phyloP scores from a whole-genome alignment of 2,329 filamentous ascomycete species.

The Emergomyces pasteurianus region DNA sequence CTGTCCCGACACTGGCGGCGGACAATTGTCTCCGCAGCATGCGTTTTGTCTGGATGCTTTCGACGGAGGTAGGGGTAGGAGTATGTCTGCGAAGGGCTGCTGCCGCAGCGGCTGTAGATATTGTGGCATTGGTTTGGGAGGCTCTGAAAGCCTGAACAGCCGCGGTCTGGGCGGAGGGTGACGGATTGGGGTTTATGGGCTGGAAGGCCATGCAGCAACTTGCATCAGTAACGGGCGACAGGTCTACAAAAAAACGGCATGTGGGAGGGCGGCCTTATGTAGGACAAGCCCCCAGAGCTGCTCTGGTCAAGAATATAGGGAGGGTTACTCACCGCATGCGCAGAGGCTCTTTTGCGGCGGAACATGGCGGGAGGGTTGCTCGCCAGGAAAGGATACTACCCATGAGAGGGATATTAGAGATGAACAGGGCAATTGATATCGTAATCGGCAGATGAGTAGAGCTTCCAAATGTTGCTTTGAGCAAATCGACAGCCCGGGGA shows the following conservation, averaged over 20 bases:
- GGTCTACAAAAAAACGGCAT: background rate
- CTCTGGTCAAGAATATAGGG: background rate
- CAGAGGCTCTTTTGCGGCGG: conserved; percentile 29
- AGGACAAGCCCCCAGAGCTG: background rate
- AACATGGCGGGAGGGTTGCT: conserved; percentile 24
- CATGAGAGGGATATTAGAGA: conserved; percentile 3
- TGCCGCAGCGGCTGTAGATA: conserved; percentile 78
- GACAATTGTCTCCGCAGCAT: conserved; percentile 63
- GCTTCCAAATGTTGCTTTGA: background rate
- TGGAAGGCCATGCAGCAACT: conserved; percentile 20
- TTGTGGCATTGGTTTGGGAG: conserved; percentile 49
- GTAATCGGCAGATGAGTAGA: background rate
- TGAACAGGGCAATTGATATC: background rate
- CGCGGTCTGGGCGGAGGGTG: conserved; percentile 64
- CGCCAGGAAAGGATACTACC: conserved; percentile 2
- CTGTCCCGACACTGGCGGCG: conserved; percentile 39
- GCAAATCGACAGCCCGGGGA: background rate
- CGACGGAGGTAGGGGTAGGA: conserved; percentile 65
- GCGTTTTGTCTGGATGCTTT: conserved; percentile 77
- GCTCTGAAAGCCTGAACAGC: conserved; percentile 71
- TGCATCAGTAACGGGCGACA: background rate
- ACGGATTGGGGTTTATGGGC: conserved; percentile 52
- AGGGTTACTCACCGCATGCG: conserved; percentile 33
- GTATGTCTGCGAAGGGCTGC: conserved; percentile 70
- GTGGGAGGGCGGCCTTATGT: background rate